Base-by-base conservation (phyloP, 495 filamentous ascomycete species). In the Daldinia concentrica region DNA sequence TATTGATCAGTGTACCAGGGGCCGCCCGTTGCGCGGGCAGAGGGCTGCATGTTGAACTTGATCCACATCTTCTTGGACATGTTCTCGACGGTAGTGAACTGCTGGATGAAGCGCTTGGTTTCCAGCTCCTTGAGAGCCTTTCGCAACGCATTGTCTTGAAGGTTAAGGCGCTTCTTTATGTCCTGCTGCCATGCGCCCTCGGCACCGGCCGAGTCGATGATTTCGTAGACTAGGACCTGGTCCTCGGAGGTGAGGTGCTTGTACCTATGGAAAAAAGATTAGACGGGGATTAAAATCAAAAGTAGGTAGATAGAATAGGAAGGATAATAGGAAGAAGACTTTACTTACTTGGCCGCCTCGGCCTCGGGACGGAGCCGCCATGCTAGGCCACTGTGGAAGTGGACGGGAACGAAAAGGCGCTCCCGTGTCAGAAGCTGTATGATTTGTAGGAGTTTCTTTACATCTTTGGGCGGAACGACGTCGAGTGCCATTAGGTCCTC, bases 1-100 rank as follows among this genome's bases (percentile, higher is more conserved):
- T 91, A 91, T 7, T 91, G 91, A 57, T 97, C 92, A 22, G 91
- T 94, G 73, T 93, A 98, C 92, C 94, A 99, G 17, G 92, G 90
- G 5, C 96, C 95, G 43, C 95, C 96, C 0, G 93, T 96, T 19
- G 94, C 90, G 52, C 95, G 91, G 37, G 97, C 94, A 39, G 90
- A 91, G 2, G 96, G 95, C 14, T 86, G 84, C 26, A 97, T 82
- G 61, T 86, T 84, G 57, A 87, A 85, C 78, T 94, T 93, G 83
- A 99, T 96, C 79, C 93, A 93, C 79, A 91, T 92, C 77, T 93
- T 97, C 58, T 87, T 85, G 56, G 85, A 86, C 8, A 85, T 87
- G 68, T 89, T 85, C 79, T 90, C 87, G 59, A 90, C 88, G 62
- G 84, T 88, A 66, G 88, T 88, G 79, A 90, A 88, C 63, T 83